Evolutionary conservation across 805 yeast genomes (phyloP).

Genomic region (Sugiyamaella smithiae): DNA sequence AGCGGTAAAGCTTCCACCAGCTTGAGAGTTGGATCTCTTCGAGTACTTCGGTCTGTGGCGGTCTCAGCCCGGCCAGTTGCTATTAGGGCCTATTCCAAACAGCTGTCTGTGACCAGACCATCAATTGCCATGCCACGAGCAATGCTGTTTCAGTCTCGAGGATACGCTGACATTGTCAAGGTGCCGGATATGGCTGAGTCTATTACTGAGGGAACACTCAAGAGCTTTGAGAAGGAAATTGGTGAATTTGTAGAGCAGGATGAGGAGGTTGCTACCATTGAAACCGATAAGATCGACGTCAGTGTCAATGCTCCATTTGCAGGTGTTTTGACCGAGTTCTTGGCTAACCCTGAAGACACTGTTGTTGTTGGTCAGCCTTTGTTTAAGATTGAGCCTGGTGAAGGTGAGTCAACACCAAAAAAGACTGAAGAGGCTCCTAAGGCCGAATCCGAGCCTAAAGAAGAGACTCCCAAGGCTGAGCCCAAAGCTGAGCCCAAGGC

Average conservation of each 20-base stretch:
- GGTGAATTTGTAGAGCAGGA: slow-evolving; percentile 87
- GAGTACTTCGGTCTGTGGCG: not conserved
- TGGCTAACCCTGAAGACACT: slow-evolving; percentile 84
- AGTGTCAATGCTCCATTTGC: slow-evolving; percentile 93
- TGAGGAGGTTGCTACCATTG: slow-evolving; percentile 93
- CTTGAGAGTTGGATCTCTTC: not conserved
- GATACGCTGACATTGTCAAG: slow-evolving; percentile 53
- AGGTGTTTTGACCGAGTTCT: slow-evolving; percentile 83
- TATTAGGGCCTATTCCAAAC: not conserved
- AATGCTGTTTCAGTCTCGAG: slow-evolving; percentile 14
- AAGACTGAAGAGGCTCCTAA: slow-evolving; percentile 31
- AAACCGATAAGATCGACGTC: slow-evolving; percentile 96
- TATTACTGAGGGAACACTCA: slow-evolving; percentile 91
- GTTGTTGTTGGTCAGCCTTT: slow-evolving; percentile 95
- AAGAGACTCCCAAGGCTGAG: slow-evolving; percentile 26
- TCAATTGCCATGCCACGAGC: not conserved
- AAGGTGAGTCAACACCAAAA: slow-evolving; percentile 42
- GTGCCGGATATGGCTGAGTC: slow-evolving; percentile 99
- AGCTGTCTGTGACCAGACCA: not conserved
- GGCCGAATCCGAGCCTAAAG: slow-evolving; percentile 23
- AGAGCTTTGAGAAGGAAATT: slow-evolving; percentile 55
- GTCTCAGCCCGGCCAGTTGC: not conserved
- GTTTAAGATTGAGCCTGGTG: slow-evolving; percentile 77
- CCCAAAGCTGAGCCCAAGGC: slow-evolving; percentile 33
- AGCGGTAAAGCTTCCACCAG: not conserved